Conservation (phyloP, 441 rosid genomes). For the Populus hybrid region DNA sequence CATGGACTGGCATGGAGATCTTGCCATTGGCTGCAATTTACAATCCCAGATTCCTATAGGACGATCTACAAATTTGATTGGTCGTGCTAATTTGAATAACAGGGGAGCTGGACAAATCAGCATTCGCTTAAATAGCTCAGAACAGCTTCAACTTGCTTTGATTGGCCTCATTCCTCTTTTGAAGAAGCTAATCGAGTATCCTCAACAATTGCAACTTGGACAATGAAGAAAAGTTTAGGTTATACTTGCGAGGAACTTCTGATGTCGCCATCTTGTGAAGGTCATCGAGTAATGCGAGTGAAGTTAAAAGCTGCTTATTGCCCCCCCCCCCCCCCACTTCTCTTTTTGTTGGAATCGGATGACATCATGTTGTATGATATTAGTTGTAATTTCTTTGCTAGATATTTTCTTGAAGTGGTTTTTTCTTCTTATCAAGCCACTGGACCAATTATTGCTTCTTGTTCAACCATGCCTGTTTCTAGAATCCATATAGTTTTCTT, state of each 20-base stretch:
- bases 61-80: conserved; percentile 66
- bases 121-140: conserved; percentile 76
- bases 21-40: conserved; percentile 82
- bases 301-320: background rate
- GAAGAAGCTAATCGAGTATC: conserved; percentile 55
- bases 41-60: conserved; percentile 89
- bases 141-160: conserved; percentile 85
- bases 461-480: background rate
- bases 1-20: conserved; percentile 99
- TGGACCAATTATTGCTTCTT: background rate
- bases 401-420: background rate
- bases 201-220: conserved; percentile 62
- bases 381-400: background rate
- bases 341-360: background rate
- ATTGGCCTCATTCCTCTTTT: conserved; percentile 47
- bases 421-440: background rate
- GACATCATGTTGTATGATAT: conserved; percentile 5
- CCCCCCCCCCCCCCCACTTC: background rate
- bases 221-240: conserved; percentile 49
- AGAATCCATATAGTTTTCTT: background rate
- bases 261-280: conserved; percentile 22
- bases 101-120: conserved; percentile 90
- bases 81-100: conserved; percentile 82
- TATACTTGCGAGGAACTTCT: conserved; percentile 20
- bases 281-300: conserved; percentile 7